Base-by-base conservation (phyloP, 345 rosid genomes). In the Gossypium anomalum region DNA sequence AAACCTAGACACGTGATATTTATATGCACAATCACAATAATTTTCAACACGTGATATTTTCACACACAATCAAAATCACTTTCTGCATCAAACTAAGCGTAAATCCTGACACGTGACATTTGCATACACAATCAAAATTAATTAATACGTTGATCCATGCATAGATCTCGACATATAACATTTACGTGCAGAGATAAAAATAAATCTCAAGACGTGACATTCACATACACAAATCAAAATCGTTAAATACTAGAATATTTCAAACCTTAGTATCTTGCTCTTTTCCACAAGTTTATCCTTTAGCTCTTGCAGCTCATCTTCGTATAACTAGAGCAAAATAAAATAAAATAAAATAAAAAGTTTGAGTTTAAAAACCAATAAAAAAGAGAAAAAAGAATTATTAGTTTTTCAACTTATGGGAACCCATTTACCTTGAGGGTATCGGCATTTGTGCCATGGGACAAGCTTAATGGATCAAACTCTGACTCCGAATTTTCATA, bases 201-300 rank as follows among this genome's bases (percentile, higher is more conserved):
- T 29, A 3, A 3, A 29, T 29, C 34, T 29, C 34, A 29, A 29
- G 34, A 29, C 12, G 48, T 44, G 48, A 44, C 2, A 44, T 10
- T 29, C 4, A 29, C 34, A 29, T 29, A 29, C 34, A 10, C 12
- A 44, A 53, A 53, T 53, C 2, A 53, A 53, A 53, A 53, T 16
- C 55, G 16, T 29, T 29, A 29, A 29, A 4, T 29, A 51, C 2
- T 14, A 51, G 55, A 1, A 16, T 16, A 6, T 12, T 20, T 2
- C 17, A 6, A 52, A 83, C 86, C 80, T 72, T 15, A 83, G 57
- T 60, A 79, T 74, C 44, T 56, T 77, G 73, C 25, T 78, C 71
- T 72, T 81, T 72, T 78, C 74, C 3, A 45, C 59, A 4, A 81
- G 51, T 59, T 29, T 81, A 27, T 67, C 63, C 41, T 49, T 65